phyloP scores from a whole-genome alignment of 192 early-diverging fungal genomes.

The Diversispora eburnea region DNA sequence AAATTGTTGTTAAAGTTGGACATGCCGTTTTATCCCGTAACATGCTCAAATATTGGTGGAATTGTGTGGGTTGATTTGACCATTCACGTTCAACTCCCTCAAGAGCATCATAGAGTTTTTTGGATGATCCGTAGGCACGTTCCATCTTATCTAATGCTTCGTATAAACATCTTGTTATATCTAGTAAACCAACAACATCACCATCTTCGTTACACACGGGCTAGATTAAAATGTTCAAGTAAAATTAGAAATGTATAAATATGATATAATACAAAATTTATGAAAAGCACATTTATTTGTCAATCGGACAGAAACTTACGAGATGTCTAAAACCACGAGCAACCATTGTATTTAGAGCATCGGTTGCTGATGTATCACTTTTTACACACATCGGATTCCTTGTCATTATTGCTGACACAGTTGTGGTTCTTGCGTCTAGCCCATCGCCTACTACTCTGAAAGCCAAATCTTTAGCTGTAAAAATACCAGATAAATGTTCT shows the following conservation, averaged over 20 bases:
- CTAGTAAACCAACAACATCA: slow-evolving; percentile 78
- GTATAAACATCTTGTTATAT: slow-evolving; percentile 83
- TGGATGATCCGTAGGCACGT: slow-evolving; percentile 75
- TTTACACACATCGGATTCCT: slow-evolving; percentile 87
- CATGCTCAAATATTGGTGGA: slow-evolving; percentile 68
- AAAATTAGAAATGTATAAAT: neutral
- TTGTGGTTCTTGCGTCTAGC: slow-evolving; percentile 58
- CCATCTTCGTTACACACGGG: slow-evolving; percentile 84
- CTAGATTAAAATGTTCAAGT: slow-evolving; percentile 29
- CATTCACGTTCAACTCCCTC: slow-evolving; percentile 81
- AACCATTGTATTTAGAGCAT: slow-evolving; percentile 81
- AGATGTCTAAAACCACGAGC: slow-evolving; percentile 80
- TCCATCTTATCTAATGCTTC: slow-evolving; percentile 85
- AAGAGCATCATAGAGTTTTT: slow-evolving; percentile 74
- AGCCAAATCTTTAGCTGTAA: slow-evolving; percentile 97
- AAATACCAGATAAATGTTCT: slow-evolving; percentile 89
- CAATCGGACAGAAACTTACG: slow-evolving; percentile 35
- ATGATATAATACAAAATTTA: neutral
- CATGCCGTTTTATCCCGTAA: slow-evolving; percentile 85
- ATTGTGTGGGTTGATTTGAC: slow-evolving; percentile 61
- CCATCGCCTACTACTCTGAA: slow-evolving; percentile 84
- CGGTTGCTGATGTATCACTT: slow-evolving; percentile 71
- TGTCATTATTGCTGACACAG: slow-evolving; percentile 88
- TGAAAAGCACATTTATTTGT: neutral
- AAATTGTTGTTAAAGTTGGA: slow-evolving; percentile 82